A percentile compares a stretch with the other conserved stretches of the same genome.
Evolutionary conservation across 1,284 basidiomycete genomes (phyloP).

Genomic region (Microbotryum violaceum): DNA sequence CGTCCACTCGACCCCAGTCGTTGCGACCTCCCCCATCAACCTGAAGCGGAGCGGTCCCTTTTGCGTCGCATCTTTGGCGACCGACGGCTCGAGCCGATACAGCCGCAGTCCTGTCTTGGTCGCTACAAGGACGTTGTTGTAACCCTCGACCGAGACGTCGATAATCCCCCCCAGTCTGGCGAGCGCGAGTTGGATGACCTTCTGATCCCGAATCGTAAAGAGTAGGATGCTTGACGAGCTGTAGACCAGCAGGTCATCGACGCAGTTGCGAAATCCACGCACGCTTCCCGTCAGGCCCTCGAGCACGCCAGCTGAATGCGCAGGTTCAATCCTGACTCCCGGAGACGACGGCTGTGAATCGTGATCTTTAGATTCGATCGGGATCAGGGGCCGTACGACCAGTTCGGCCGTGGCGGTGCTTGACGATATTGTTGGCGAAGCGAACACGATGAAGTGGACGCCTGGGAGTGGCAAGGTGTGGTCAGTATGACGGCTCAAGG

Average conservation of each 20-base stretch:
- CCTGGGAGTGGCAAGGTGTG: no score
- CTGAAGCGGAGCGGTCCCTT: no score
- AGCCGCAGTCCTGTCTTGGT: background rate
- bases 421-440: background rate
- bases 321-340: background rate
- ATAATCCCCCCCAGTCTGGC: background rate
- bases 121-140: background rate
- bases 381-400: constrained; percentile 1
- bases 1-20: no score
- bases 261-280: constrained; percentile 5
- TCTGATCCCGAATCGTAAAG: constrained; percentile 1
- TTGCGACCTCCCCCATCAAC: no score
- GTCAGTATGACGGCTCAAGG: background rate
- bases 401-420: background rate
- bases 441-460: background rate
- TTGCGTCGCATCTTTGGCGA: background rate
- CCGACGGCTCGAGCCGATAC: background rate
- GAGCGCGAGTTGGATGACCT: constrained; percentile 2
- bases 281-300: background rate
- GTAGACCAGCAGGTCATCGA: constrained; percentile 7
- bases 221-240: background rate
- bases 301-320: constrained; percentile 4
- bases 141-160: constrained; percentile 1
- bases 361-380: no score
- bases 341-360: no score